A percentile compares a stretch with the other conserved stretches of the same genome.
Evolutionary conservation across 169 alveolate genomes (phyloP).

Genomic region (Plasmodium malariae): DNA sequence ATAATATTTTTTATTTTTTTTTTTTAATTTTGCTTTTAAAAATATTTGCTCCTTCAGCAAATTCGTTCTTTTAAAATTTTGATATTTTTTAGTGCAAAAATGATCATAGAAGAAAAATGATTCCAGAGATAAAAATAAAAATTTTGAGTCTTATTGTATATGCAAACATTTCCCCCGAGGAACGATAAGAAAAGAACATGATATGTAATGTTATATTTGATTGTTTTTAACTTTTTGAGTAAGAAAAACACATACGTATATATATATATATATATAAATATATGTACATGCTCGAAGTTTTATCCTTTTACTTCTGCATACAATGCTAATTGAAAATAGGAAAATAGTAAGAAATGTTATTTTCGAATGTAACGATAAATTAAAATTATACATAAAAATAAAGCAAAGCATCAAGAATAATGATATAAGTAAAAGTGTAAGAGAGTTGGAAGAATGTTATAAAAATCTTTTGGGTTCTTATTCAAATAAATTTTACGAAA

Average conservation of each 20-base stretch:
- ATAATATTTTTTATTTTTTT: too few relatives aligned
- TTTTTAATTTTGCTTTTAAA: neutral
- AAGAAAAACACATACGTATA: neutral
- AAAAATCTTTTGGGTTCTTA: slow-evolving; percentile 12
- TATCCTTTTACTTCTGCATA: neutral
- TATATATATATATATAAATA: neutral
- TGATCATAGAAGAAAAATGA: too few relatives aligned
- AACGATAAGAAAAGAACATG: neutral
- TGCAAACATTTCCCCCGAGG: neutral
- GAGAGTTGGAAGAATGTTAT: slow-evolving; percentile 9
- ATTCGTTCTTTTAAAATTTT: too few relatives aligned
- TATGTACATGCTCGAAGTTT: slow-evolving; percentile 1
- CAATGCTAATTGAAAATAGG: slow-evolving; percentile 58
- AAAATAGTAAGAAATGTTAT: slow-evolving; percentile 29
- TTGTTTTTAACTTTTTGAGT: neutral
- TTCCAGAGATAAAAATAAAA: too few relatives aligned
- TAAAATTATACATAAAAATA: slow-evolving; percentile 54
- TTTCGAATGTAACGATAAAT: slow-evolving; percentile 47
- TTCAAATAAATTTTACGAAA: slow-evolving; percentile 8
- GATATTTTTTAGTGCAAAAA: neutral
- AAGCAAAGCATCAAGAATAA: slow-evolving; percentile 21
- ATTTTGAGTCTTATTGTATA: too few relatives aligned
- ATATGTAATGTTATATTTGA: neutral
- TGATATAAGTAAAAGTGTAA: neutral
- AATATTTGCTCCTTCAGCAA: neutral